Base-by-base conservation (phyloP, 2,329 filamentous ascomycete genomes). In the Elsinoe necatrix region DNA sequence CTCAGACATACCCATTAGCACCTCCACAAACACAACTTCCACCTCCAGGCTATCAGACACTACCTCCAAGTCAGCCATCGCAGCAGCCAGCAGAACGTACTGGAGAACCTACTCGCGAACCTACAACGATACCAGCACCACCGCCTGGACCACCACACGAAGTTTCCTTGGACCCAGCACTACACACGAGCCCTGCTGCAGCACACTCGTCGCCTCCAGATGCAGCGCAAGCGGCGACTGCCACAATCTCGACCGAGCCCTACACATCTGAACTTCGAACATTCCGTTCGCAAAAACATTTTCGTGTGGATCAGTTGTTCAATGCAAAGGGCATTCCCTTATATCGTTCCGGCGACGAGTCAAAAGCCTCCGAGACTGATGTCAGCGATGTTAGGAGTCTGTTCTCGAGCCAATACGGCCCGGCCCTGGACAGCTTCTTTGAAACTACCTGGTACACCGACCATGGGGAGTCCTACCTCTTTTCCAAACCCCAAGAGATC, bases 381-480 rank as follows among this genome's bases (percentile, higher is more conserved):
- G 75, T 87, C 51, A 81, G 84, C 63, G 84, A 89, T 66, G 82
- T 89, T 58, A 83, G 82, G 61, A 80, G 80, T 60, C 74, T 92
- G 14, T 95, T 87, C 70, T 80, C 81, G 63, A 84, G 85, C 62
- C 84, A 89, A 61, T 95, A 93, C 68, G 86, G 84, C 3, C 80
- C 80, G 1, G 86, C 83, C 6, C 80, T 93, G 47, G 84, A 88
- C 69, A 80, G 80, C 51, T 85, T 93, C 60, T 80, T 95, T 60
- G 91, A 96, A 69, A 87, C 89, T 5, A 79, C 78, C 25, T 97
- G 91, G 91, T 96, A 89, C 72, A 81, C 75, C 23, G 73, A 51
- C 8, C 39, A 56, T 12, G 59, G 59, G 20, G 48, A 54, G n/a
- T 43, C 18, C 14, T 41, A 42, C 8, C 37, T 61, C 12, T 18